Conservation (phyloP, 73 alveolate species). For the Symbiodinium natans region DNA sequence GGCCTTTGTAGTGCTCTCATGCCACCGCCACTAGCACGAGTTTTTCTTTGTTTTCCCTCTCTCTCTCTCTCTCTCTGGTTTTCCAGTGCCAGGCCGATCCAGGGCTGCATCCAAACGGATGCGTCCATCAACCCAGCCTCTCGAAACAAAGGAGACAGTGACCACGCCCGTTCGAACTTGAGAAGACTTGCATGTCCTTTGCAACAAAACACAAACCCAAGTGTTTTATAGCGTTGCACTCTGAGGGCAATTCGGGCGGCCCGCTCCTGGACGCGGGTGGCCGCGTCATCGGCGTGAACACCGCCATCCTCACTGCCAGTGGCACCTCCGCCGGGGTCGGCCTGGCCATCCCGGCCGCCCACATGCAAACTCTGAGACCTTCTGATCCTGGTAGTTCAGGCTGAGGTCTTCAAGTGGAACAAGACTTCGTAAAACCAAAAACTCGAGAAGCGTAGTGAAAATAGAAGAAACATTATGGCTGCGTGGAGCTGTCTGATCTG, state of each 20-base stretch:
- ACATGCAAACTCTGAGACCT: too few species aligned
- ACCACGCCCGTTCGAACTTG: too few species aligned
- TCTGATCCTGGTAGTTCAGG: too few species aligned
- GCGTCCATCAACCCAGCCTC: slow-evolving; percentile 87
- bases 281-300: slow-evolving; percentile 73
- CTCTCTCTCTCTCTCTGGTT: too few species aligned
- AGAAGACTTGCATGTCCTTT: too few species aligned
- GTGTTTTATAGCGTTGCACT: too few species aligned
- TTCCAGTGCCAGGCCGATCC: slow-evolving; percentile 72
- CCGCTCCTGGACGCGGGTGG: slow-evolving; percentile 79
- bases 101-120: slow-evolving; percentile 78
- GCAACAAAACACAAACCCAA: too few species aligned
- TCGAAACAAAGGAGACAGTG: too few species aligned
- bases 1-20: neutral
- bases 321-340: slow-evolving; percentile 91
- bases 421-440: too few species aligned
- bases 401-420: too few species aligned
- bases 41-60: neutral
- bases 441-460: too few species aligned
- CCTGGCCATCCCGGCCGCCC: slow-evolving; percentile 48
- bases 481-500: neutral
- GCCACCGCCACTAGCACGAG: neutral
- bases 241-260: slow-evolving; percentile 75
- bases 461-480: too few species aligned
- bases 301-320: slow-evolving; percentile 52